Base-by-base conservation (phyloP, 1,284 basidiomycete species). In the Rhizoctonia solani region DNA sequence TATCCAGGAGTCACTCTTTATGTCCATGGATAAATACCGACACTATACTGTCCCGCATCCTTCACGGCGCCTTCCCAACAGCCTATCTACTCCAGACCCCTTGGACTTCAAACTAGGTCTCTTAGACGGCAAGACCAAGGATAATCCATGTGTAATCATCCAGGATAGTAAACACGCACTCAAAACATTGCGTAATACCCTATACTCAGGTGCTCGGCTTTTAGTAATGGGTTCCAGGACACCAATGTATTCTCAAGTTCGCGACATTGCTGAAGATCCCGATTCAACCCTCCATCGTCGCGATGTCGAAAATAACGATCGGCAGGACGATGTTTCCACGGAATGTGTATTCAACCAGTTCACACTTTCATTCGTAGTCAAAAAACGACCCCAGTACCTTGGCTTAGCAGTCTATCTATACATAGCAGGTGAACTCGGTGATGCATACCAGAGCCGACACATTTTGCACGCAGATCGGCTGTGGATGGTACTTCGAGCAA, bases 321-420 rank as follows among this genome's bases (percentile, higher is more conserved):
- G 74, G 1, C 80, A 81, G 71, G 80, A 81, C 70, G 79, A 82
- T 69, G 74, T 74, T 67, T 79, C 80, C 2, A 79, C 80, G 0
- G 69, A 71, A 1, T 74, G 77, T 0, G 53, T 78, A 0, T 79
- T 79, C 68, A 77, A 76, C 13, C 74, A 74, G 0, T 11, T 34
- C 32, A 34, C 32, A 34, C 32, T 34, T 34, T 4, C 4, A 34
- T 34, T 34, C 11, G 32, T 34, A 4, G 32, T 34, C 11, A 4
- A 34, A 34, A 4, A 34, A 4, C 32, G 32, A 4, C 32, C 32
- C 11, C 4, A 34, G 32, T 34, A 34, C 11, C 32, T 39, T 54
- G 78, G 75, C 0, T 49, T 74, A 0, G 71, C 74, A 4, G 61
- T 76, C 5, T 78, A 76, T 53, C 74, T 79, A 1, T 79, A 78